Evolutionary conservation across 352 stramenopile genomes (phyloP).

Genomic region (Phytophthora sp.): DNA sequence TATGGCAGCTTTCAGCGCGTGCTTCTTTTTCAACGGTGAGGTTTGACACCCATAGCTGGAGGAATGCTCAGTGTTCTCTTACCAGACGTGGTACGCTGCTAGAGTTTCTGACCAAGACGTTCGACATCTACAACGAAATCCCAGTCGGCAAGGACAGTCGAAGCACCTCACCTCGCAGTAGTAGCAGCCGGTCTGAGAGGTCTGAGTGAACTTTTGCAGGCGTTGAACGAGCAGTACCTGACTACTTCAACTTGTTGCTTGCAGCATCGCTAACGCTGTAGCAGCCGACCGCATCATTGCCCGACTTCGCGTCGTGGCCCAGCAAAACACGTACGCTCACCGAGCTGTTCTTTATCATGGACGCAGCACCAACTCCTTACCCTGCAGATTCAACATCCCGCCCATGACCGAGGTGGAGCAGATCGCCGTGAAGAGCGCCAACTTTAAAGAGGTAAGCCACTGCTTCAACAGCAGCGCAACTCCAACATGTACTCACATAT

Average conservation of each 20-base stretch:
- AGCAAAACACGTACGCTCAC: conserved; percentile 48
- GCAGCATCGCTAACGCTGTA: conserved; percentile 55
- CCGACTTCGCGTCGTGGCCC: conserved; percentile 46
- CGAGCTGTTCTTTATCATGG: neutral
- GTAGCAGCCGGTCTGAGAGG: conserved; percentile 46
- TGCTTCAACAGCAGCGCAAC: neutral
- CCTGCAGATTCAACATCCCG: conserved; percentile 45
- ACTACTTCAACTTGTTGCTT: neutral
- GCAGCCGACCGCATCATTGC: conserved; percentile 55
- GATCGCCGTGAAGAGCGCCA: conserved; percentile 57
- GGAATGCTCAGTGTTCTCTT: neutral
- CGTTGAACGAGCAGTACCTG: neutral
- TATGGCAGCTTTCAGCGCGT: conserved; percentile 41
- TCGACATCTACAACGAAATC: conserved; percentile 59
- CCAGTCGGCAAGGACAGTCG: conserved; percentile 31
- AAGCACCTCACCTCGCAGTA: conserved; percentile 23
- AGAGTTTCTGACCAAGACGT: conserved; percentile 60
- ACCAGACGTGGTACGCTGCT: neutral
- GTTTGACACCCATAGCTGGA: neutral
- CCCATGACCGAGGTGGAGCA: conserved; percentile 58
- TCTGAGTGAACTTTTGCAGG: neutral
- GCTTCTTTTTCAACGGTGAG: conserved; percentile 63
- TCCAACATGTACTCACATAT: neutral
- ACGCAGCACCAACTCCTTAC: neutral
- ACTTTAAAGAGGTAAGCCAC: conserved; percentile 56